Percentiles rank a stretch among this genome's conserved stretches.
Conservation (phyloP, 305 asterid genomes). For the Fraxinus angustifolia region DNA sequence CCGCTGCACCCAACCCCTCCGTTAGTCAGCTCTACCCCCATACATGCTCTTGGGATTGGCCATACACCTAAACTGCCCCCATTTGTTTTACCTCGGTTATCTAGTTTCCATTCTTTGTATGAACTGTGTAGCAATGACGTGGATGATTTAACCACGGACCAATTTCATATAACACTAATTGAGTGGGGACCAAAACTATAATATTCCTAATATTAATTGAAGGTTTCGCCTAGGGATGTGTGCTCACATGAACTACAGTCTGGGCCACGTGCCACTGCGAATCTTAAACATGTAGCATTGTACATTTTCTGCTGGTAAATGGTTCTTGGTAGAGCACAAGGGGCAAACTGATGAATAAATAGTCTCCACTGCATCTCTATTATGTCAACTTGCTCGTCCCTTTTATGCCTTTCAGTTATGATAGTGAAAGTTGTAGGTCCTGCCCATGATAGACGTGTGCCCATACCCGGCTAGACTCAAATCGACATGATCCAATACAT, state of each 20-base stretch:
- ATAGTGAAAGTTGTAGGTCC: background rate
- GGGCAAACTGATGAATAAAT: conserved; percentile 17
- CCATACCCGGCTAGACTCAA: background rate
- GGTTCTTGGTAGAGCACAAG: conserved; percentile 29
- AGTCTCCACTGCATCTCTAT: conserved; percentile 3
- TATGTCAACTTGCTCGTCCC: background rate
- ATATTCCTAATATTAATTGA: conserved; percentile 12
- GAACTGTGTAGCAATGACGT: background rate
- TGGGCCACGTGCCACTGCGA: conserved; percentile 31
- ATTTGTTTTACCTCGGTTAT: background rate
- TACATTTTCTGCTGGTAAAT: conserved; percentile 1
- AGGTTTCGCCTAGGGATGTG: conserved; percentile 28
- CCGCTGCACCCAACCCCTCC: background rate
- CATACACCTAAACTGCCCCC: background rate
- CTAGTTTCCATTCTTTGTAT: background rate
- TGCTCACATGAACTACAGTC: conserved; percentile 30
- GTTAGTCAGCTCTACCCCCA: background rate
- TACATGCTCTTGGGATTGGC: background rate
- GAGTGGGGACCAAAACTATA: background rate
- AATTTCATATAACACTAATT: background rate
- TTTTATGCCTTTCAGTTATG: background rate
- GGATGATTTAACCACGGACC: background rate
- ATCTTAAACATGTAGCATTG: background rate
- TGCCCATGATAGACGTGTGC: background rate
- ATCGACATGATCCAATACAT: background rate